Base-by-base conservation (phyloP, 495 filamentous ascomycete genomes). In the Penicillium daleae region DNA sequence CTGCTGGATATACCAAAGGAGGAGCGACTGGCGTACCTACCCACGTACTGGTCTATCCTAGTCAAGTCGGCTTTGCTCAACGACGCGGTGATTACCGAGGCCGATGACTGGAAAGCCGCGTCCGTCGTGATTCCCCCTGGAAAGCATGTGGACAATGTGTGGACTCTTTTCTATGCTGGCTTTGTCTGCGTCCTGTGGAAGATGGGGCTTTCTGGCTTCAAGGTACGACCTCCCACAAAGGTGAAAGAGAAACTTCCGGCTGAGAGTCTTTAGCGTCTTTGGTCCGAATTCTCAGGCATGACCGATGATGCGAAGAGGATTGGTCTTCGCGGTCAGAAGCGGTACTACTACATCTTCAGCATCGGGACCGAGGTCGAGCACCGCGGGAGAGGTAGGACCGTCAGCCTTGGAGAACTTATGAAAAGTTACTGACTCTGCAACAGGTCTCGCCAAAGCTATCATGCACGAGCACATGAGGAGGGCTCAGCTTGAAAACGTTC, bases 271-370 rank as follows among this genome's bases (percentile, higher is more conserved):
- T 4, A 50, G 71, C 69, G 71, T 1, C 59, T 74, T 3, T 68
- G 65, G 69, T 63, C 50, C 1, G 69, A 74, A n/a, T 66, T 72
- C 50, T 72, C 66, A 1, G 67, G 67, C 15, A 68, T 72, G 71
- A 66, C 67, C 22, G 65, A 72, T 29, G 63, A 68, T 10, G 71
- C 71, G 4, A 74, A 70, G 27, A 61, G 40, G 56, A 68, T 60
- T 6, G 71, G 67, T 17, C 63, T 74, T 0, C 63, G 49, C 6
- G 69, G 69, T 32, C 61, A 72, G 9, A 65, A 56, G 37, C 51
- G 33, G 2, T 74, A 70, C 40, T 74, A 74, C 51, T 74, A 74
- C 48, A 37, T 74, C 40, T 74, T 72, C 54, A 72, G 65, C 37
- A 62, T 74, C 17, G 69, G 71, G 0, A 74, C 71, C 4, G 69